A percentile compares a stretch with the other conserved stretches of the same genome.
Conservation (phyloP, 2,329 filamentous ascomycete species). For the Scleromitrula shiraiana region DNA sequence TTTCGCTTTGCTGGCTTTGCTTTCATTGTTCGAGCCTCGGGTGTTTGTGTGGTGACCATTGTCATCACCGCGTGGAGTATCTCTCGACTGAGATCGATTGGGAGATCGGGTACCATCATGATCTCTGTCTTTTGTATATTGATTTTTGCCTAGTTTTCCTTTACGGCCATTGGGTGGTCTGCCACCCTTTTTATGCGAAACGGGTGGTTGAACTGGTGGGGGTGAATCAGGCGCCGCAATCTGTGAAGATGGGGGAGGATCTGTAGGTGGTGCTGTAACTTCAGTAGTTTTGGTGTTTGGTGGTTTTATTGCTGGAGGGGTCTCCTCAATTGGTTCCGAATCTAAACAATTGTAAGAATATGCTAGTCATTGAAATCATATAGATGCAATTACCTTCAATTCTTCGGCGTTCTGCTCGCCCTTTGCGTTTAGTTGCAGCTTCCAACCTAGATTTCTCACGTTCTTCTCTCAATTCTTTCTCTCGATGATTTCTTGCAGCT, state of each 20-base stretch:
- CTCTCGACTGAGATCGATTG: slow-evolving; percentile 42
- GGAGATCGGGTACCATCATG: slow-evolving; percentile 46
- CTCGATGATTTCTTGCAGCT: slow-evolving; percentile 48
- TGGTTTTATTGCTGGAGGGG: slow-evolving; percentile 40
- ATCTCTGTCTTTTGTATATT: slow-evolving; percentile 73
- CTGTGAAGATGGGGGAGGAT: slow-evolving; percentile 40
- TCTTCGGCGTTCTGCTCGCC: slow-evolving; percentile 70
- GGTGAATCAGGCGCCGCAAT: slow-evolving; percentile 40
- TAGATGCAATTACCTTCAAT: slow-evolving; percentile 57
- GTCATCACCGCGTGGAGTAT: slow-evolving; percentile 34
- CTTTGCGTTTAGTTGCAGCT: slow-evolving; percentile 71
- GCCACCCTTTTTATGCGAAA: slow-evolving; percentile 53
- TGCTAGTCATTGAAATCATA: slow-evolving; percentile 17
- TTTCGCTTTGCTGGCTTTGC: slow-evolving; percentile 27
- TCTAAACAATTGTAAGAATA: slow-evolving; percentile 43
- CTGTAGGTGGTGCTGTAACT: slow-evolving; percentile 26
- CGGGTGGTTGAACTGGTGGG: slow-evolving; percentile 34
- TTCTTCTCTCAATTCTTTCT: slow-evolving; percentile 63
- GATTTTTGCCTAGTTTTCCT: slow-evolving; percentile 64
- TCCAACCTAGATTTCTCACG: slow-evolving; percentile 67
- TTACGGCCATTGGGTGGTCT: slow-evolving; percentile 58
- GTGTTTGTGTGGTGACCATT: slow-evolving; percentile 39
- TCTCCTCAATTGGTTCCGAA: slow-evolving; percentile 64
- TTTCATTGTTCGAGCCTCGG: slow-evolving; percentile 31
- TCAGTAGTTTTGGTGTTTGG: slow-evolving; percentile 27